Evolutionary conservation across 305 asterid genomes (phyloP).

Genomic region (Striga hermonthica): DNA sequence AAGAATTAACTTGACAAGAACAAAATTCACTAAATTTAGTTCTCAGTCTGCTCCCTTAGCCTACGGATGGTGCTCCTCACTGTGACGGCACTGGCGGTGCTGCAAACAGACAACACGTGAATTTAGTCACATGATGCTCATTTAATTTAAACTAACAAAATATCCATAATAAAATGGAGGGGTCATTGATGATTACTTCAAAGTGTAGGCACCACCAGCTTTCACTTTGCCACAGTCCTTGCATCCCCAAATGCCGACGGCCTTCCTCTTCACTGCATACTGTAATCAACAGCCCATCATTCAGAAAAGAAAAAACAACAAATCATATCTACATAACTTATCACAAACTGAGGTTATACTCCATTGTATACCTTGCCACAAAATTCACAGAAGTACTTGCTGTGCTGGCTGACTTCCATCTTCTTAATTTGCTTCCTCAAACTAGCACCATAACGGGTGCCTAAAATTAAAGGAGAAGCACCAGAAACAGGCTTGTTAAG

Average conservation of each 20-base stretch:
- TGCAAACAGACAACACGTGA: constrained; percentile 31
- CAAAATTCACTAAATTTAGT: constrained; percentile 40
- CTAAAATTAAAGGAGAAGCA: constrained; percentile 31
- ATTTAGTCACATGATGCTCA: neutral
- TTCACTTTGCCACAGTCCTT: constrained; percentile 88
- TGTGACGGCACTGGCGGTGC: constrained; percentile 83
- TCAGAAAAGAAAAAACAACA: constrained; percentile 15
- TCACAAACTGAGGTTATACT: neutral
- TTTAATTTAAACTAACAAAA: neutral
- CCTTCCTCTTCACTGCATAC: constrained; percentile 69
- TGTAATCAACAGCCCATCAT: constrained; percentile 28
- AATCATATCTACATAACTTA: no score
- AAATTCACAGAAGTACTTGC: constrained; percentile 80
- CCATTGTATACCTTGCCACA: constrained; percentile 50
- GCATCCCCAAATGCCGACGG: constrained; percentile 88
- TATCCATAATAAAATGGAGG: neutral
- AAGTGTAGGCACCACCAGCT: constrained; percentile 84
- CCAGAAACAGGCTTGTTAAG: neutral
- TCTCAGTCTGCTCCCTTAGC: constrained; percentile 88
- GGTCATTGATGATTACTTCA: constrained; percentile 45
- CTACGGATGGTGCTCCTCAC: constrained; percentile 89
- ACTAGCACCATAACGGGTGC: constrained; percentile 87
- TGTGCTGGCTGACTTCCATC: constrained; percentile 86
- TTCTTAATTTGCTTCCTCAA: constrained; percentile 85
- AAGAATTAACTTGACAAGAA: constrained; percentile 3